phyloP scores from a whole-genome alignment of 768 basidiomycete species.

The Phylloporus sp. region DNA sequence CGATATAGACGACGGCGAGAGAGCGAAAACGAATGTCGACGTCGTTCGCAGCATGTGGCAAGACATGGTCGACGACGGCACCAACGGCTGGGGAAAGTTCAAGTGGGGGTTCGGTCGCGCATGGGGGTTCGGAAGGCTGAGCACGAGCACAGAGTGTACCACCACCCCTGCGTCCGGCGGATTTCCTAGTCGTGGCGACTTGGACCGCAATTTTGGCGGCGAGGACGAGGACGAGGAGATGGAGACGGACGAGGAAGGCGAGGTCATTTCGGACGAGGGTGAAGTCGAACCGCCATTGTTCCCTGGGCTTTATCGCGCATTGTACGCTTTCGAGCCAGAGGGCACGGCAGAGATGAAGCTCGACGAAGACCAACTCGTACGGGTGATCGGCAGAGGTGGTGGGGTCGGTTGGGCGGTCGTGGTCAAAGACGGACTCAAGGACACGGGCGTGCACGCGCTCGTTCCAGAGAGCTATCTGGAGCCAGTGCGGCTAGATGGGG shows the following conservation, averaged over 20 bases:
- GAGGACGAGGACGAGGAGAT: constrained; percentile 25
- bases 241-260: constrained; percentile 33
- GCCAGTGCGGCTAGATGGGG: constrained; percentile 37
- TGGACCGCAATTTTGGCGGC: constrained; percentile 44
- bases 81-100: constrained; percentile 37
- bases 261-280: constrained; percentile 17
- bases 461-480: constrained; percentile 80
- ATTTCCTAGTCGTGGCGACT: constrained; percentile 39
- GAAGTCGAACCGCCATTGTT: constrained; percentile 38
- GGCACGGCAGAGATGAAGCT: constrained; percentile 80
- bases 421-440: constrained; percentile 37
- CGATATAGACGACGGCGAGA: constrained; percentile 4
- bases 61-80: constrained; percentile 23
- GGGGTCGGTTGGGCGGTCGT: constrained; percentile 81
- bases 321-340: constrained; percentile 77
- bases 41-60: constrained; percentile 13
- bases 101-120: constrained; percentile 38
- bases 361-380: constrained; percentile 70
- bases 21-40: neutral
- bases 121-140: constrained; percentile 30
- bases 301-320: constrained; percentile 71
- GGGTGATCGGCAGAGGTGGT: constrained; percentile 68
- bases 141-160: no score
- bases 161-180: constrained; percentile 1
- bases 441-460: constrained; percentile 52